A percentile compares a stretch with the other conserved stretches of the same genome.
phyloP scores from a whole-genome alignment of 2,329 filamentous ascomycete species.

The Fusarium sp. region DNA sequence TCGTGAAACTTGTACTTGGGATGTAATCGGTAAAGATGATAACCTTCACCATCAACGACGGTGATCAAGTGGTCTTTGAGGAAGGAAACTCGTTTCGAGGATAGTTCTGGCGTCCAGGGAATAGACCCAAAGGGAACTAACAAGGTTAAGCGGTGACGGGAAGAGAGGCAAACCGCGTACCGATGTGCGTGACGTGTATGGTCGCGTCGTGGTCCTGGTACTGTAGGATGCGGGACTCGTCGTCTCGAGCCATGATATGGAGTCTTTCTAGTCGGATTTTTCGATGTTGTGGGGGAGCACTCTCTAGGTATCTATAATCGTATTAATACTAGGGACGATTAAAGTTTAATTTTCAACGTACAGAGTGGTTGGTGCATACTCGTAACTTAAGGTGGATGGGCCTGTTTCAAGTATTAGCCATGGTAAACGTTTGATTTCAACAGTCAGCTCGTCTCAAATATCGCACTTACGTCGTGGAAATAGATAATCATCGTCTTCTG shows the following conservation, averaged over 20 bases:
- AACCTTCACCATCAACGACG: conserved; percentile 8
- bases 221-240: conserved; percentile 18
- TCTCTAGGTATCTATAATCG: neutral
- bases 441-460: neutral
- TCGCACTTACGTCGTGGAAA: neutral
- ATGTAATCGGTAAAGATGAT: conserved; percentile 11
- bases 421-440: neutral
- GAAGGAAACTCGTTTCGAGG: conserved; percentile 1
- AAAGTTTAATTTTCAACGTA: neutral
- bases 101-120: conserved; percentile 1
- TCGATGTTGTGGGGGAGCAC: neutral
- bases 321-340: neutral
- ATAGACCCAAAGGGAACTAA: conserved; percentile 5
- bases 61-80: conserved; percentile 6
- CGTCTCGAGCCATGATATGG: conserved; percentile 23
- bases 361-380: conserved; percentile 10
- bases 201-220: conserved; percentile 16
- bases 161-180: neutral
- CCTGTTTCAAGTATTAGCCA: neutral
- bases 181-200: conserved; percentile 16
- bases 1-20: conserved; percentile 12
- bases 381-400: neutral
- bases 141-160: neutral
- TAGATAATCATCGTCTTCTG: neutral
- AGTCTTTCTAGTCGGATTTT: conserved; percentile 6